Evolutionary conservation across 139 green algal species (phyloP).

Genomic region (Coccomyxa sp.): DNA sequence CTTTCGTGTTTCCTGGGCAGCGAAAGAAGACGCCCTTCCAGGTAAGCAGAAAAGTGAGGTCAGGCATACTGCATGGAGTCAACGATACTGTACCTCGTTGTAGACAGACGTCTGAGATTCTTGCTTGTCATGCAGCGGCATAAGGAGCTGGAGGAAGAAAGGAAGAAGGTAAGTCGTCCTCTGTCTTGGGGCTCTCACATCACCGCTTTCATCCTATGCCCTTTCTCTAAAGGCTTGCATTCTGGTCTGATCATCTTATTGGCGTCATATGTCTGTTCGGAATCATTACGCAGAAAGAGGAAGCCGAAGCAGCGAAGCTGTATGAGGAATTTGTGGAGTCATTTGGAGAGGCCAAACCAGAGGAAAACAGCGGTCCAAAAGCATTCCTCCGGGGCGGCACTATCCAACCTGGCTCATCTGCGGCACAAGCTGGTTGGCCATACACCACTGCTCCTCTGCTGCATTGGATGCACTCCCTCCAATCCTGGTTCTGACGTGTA

Average conservation of each 20-base stretch:
- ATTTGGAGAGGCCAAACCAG: conserved; percentile 59
- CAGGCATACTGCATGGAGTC: not conserved
- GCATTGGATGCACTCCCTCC: no score
- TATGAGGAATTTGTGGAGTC: conserved; percentile 92
- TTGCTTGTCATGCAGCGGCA: conserved; percentile 59
- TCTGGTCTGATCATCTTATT: not conserved
- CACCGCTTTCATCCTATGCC: not conserved
- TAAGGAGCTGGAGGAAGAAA: conserved; percentile 84
- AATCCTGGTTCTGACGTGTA: conserved; percentile 1
- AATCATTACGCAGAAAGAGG: conserved; percentile 47
- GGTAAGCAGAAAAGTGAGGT: conserved; percentile 6
- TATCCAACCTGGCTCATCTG: conserved; percentile 49
- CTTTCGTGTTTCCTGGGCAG: conserved; percentile 27
- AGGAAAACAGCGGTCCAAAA: conserved; percentile 6
- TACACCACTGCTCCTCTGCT: no score
- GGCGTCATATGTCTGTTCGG: not conserved
- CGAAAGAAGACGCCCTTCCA: conserved; percentile 88
- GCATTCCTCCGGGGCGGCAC: conserved; percentile 60
- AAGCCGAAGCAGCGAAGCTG: conserved; percentile 78
- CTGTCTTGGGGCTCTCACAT: not conserved
- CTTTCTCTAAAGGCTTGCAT: not conserved
- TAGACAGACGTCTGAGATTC: not conserved
- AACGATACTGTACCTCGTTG: not conserved
- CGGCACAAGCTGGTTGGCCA: conserved; percentile 5
- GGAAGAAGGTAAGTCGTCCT: conserved; percentile 50